Base-by-base conservation (phyloP, 129 eudicot genomes). In the Cynara cardunculus region DNA sequence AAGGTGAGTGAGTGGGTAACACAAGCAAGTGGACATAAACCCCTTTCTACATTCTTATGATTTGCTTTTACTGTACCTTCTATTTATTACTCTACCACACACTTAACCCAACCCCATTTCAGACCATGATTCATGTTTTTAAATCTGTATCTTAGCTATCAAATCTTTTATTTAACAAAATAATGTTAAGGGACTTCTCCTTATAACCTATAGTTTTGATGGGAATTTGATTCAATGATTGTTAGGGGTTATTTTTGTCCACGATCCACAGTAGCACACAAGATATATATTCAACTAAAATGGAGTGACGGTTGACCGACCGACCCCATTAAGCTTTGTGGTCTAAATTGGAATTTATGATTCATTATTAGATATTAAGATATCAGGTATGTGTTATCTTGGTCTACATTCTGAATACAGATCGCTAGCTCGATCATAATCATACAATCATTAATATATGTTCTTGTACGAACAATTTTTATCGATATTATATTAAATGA, bases 1-100 rank as follows among this genome's bases (percentile, higher is more conserved):
- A 71, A 71, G 78, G 21, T 71, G 65, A 56, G 44, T 71, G 69
- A 77, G 86, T 83, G 86, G 86, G 68, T 78, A 83, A 83, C 86
- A 83, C 68, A 71, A 77, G 41, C 3, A 83, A 83, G 86, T 83
- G 86, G 86, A 53, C 79, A 72, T 72, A 61, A 71, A 77, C 76
- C 77, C 67, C 83, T 83, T 83, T 71, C 68, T 65, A 77, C 77
- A 61, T 71, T 61, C 71, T 77, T 77, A 83, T 83, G 44, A 77
- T 77, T 7, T 78, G 28, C 86, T 77, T 83, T 83, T 83, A 77
- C 86, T 83, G 86, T 83, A 9, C 74, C 49, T 70, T 71, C 61
- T 37, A 77, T 77, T 81, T 83, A 83, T 83, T 77, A 83, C 78
- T 71, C 68, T 35, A 26, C 82, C 74, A 71, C 69, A 71, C 65